phyloP scores from a whole-genome alignment of 2,329 filamentous ascomycete genomes.

The Sclerotinia trifoliorum region DNA sequence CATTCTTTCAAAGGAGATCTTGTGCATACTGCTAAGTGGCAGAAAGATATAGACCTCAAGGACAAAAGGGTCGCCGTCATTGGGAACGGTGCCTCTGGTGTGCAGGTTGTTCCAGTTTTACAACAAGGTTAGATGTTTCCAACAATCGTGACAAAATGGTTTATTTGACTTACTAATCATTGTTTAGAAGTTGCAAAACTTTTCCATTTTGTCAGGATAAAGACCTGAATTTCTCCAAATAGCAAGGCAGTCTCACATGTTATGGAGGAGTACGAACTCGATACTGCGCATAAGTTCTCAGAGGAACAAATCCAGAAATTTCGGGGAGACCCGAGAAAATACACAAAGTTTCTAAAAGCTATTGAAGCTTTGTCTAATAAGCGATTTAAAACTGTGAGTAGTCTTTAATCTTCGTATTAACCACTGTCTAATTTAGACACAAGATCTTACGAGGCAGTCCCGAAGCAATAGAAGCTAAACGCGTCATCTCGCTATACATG shows the following conservation, averaged over 20 bases:
- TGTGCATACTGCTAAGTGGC: slow-evolving; percentile 61
- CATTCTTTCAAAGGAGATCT: slow-evolving; percentile 47
- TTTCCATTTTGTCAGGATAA: slow-evolving; percentile 46
- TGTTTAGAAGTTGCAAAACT: slow-evolving; percentile 42
- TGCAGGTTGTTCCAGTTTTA: slow-evolving; percentile 51
- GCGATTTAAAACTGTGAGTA: slow-evolving; percentile 14
- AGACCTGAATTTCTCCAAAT: slow-evolving; percentile 46
- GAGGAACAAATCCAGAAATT: slow-evolving; percentile 49
- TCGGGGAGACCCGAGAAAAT: slow-evolving; percentile 47
- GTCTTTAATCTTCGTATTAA: accelerated
- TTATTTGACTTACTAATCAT: not conserved
- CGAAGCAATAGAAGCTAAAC: slow-evolving; percentile 15
- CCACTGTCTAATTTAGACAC: not conserved
- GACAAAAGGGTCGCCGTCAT: slow-evolving; percentile 50
- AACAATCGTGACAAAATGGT: not conserved
- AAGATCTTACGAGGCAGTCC: slow-evolving; percentile 17
- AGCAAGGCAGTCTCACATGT: slow-evolving; percentile 36
- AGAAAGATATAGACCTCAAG: slow-evolving; percentile 48
- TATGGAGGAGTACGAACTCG: slow-evolving; percentile 38
- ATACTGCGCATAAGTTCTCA: slow-evolving; percentile 41
- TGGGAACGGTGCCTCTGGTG: slow-evolving; percentile 51
- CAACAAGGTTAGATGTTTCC: slow-evolving; percentile 31
- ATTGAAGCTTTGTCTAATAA: slow-evolving; percentile 46
- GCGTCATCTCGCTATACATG: slow-evolving; percentile 45
- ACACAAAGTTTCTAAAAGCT: slow-evolving; percentile 48